Base-by-base conservation (phyloP, 2,329 filamentous ascomycete species). In the Boeremia exigua region DNA sequence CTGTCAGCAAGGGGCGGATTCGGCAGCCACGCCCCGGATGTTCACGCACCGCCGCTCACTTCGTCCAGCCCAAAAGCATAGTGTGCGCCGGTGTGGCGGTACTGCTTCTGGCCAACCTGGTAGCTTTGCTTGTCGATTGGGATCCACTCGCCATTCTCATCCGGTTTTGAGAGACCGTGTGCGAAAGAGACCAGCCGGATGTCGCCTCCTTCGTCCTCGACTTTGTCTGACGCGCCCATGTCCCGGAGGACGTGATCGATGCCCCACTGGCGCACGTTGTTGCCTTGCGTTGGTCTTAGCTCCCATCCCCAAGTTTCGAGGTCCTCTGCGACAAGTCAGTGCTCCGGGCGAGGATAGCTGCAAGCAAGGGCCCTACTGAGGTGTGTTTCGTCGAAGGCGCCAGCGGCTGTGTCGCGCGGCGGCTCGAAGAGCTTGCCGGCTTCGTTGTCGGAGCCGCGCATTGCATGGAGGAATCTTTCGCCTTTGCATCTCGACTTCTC, bases 391-490 rank as follows among this genome's bases (percentile, higher is more conserved):
- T 40, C 4, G 23, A 34, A 54, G 10, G 25, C 2, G 4, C 37
- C 25, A 12, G 43, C 36, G n/a, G 50, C 50, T 10, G 43, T 34
- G 15, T 40, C 19, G 28, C 43, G 42, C 12, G 34, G 42, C 9
- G 50, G 43, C 6, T 39, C 15, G 30, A 54, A 54, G 19, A 43
- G 33, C 11, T 17, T 47, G 17, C 50, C 50, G 5, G 50, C 43
- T 4, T 54, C 50, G n/a, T 11, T 19, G 11, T 54, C 43, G 19
- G 50, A 47, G 4, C 36, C 43, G 25, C 36, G 37, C 50, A 54
- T 54, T 2, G 50, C 50, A 10, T 15, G 33, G 10, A 47, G 12
- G 7, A 54, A 54, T 10, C 19, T 29, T 1, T 19, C 14, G 2
- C 50, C 43, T 15, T 48, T 46, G 29, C 50, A 54, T 12, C 29